These are phyloP conservation scores for Epichloe hybrida DNA, from an alignment of 2,329 filamentous ascomycete genomes.

Conservation along the genomic window DNA sequence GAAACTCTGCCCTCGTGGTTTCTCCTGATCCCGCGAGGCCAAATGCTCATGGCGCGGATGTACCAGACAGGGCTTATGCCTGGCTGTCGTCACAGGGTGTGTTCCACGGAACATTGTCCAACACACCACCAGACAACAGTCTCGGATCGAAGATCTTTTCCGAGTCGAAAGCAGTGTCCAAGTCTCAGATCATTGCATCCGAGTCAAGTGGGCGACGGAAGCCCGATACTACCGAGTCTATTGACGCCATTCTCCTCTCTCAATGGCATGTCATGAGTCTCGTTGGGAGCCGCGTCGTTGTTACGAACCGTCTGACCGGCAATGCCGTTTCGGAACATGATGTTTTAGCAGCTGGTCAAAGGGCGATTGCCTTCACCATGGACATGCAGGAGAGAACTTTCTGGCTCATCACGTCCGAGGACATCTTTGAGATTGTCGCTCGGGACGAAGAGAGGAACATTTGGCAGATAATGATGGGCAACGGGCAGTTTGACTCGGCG, in stretches of 20 bases:
- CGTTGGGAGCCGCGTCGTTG: constrained; percentile 70
- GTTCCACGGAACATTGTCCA: constrained; percentile 68
- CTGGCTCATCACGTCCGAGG: constrained; percentile 84
- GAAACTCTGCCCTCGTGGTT: constrained; percentile 52
- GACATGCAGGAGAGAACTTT: constrained; percentile 94
- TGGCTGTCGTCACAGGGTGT: constrained; percentile 85
- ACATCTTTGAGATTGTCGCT: constrained; percentile 88
- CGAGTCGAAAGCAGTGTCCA: constrained; percentile 64
- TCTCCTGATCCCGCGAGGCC: constrained; percentile 58
- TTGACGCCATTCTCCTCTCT: constrained; percentile 71
- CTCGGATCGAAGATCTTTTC: constrained; percentile 64
- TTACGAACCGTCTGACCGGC: constrained; percentile 76
- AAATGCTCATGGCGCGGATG: constrained; percentile 41
- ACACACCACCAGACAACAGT: constrained; percentile 42
- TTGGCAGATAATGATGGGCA: constrained; percentile 84
- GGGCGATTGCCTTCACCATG: constrained; percentile 68
- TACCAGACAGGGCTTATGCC: constrained; percentile 65
- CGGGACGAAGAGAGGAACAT: constrained; percentile 84
- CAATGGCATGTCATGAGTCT: constrained; percentile 88
- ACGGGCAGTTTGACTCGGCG: constrained; percentile 78
- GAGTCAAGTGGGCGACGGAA: constrained; percentile 53
- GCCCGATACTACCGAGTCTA: constrained; percentile 48
- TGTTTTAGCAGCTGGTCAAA: constrained; percentile 68
- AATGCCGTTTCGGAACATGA: constrained; percentile 77
- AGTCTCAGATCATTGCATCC: constrained; percentile 56